phyloP scores from a whole-genome alignment of 2,329 filamentous ascomycete species.

The Gyromitra esculenta region DNA sequence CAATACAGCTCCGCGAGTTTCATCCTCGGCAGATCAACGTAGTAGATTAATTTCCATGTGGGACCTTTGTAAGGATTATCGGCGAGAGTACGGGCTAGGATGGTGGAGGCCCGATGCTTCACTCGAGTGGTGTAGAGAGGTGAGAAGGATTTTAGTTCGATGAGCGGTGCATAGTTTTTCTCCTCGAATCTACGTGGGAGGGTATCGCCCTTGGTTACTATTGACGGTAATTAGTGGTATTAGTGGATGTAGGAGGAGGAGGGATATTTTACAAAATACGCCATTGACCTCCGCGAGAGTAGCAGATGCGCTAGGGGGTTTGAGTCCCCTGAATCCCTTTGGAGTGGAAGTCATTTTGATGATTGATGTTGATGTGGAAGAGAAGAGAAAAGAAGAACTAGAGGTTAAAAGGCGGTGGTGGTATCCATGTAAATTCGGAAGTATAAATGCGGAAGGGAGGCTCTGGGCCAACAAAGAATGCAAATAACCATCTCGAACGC shows the following conservation, averaged over 20 bases:
- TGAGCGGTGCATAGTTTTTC: constrained; percentile 17
- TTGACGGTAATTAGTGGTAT: constrained; percentile 2
- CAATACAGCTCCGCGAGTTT: not conserved
- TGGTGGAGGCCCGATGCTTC: not conserved
- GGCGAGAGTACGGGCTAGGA: not conserved
- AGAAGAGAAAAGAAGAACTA: not conserved
- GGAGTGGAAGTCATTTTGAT: not conserved
- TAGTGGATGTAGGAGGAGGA: not conserved
- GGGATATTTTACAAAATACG: constrained; percentile 15
- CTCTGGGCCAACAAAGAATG: constrained; percentile 33
- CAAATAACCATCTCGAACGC: not conserved
- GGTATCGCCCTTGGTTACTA: constrained; percentile 8
- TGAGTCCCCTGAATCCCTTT: constrained; percentile 9
- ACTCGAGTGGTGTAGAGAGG: constrained; percentile 3
- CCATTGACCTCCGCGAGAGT: constrained; percentile 24
- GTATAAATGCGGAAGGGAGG: not conserved
- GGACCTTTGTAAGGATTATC: not conserved
- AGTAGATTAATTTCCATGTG: constrained; percentile 22
- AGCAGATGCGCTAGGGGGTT: not conserved
- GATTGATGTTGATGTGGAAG: not conserved
- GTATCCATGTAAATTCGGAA: not conserved
- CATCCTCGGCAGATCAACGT: not conserved
- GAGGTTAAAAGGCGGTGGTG: not conserved
- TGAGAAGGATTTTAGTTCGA: not conserved
- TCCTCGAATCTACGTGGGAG: not conserved